phyloP scores from a whole-genome alignment of 495 filamentous ascomycete species.

The Pseudotulostoma volvatum region DNA sequence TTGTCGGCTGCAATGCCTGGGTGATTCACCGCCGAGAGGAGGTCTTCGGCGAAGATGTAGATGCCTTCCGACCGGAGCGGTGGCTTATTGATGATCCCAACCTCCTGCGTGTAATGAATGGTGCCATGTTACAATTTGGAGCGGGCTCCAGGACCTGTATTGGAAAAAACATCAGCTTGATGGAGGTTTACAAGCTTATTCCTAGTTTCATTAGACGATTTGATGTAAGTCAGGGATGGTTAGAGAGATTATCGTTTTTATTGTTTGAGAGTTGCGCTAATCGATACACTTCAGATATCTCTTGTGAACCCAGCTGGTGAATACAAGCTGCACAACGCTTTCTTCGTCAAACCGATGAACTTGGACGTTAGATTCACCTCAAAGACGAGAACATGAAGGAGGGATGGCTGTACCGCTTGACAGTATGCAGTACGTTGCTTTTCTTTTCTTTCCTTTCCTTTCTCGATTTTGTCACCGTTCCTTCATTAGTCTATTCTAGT shows the following conservation, averaged over 20 bases:
- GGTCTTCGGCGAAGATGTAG: conserved; percentile 43
- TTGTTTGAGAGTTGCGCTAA: too few species aligned
- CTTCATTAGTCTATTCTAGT: too few species aligned
- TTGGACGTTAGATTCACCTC: too few species aligned
- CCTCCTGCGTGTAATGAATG: conserved; percentile 38
- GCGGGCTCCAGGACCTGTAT: conserved; percentile 47
- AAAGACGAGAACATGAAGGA: too few species aligned
- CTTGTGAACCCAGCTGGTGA: too few species aligned
- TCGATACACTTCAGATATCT: too few species aligned
- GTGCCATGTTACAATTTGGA: conserved; percentile 51
- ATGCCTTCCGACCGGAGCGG: conserved; percentile 40
- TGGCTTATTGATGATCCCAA: conserved; percentile 35
- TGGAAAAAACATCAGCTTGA: conserved; percentile 56
- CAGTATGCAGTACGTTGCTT: too few species aligned
- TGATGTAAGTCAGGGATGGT: conserved; percentile 54
- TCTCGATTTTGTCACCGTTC: too few species aligned
- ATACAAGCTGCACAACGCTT: too few species aligned
- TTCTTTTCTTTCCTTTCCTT: too few species aligned
- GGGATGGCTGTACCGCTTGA: too few species aligned
- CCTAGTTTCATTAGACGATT: conserved; percentile 55
- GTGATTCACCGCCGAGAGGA: conserved; percentile 41
- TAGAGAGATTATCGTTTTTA: conserved; percentile 42
- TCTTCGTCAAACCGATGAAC: too few species aligned
- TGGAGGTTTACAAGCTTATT: conserved; percentile 70
- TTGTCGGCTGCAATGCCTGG: conserved; percentile 46